Percentiles rank a stretch among this genome's conserved stretches.
Conservation (phyloP, 2,329 filamentous ascomycete species). For the Fusarium compactum region DNA sequence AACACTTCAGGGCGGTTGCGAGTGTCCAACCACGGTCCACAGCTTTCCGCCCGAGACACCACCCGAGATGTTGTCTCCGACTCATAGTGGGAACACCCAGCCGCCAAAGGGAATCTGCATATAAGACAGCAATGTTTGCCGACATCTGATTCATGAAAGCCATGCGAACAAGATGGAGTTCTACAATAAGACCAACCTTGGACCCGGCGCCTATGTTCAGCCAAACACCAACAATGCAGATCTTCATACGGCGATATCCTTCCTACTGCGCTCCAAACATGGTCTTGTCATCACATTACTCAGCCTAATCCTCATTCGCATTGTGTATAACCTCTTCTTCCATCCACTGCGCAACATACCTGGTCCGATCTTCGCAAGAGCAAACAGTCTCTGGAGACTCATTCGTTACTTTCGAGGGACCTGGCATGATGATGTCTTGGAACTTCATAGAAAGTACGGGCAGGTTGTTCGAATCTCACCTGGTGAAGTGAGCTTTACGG, state of each 20-base stretch:
- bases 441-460: slow-evolving; percentile 16
- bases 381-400: slow-evolving; percentile 8
- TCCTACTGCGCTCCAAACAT: not conserved
- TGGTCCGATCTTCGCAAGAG: slow-evolving; percentile 5
- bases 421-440: slow-evolving; percentile 19
- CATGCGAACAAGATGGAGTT: not conserved
- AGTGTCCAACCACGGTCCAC: not conserved
- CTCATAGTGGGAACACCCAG: not conserved
- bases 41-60: not conserved
- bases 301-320: not conserved
- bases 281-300: not conserved
- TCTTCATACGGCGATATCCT: not conserved
- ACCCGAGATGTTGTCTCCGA: not conserved
- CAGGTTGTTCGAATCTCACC: slow-evolving; percentile 26
- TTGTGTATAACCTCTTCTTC: slow-evolving; percentile 1
- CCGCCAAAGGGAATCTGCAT: not conserved
- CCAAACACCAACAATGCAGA: not conserved
- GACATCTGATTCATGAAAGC: not conserved
- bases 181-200: not conserved
- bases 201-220: not conserved
- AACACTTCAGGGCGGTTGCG: not conserved
- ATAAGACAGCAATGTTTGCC: not conserved
- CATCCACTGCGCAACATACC: slow-evolving; percentile 11
- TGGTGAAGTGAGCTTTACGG: slow-evolving; percentile 19
- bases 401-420: slow-evolving; percentile 20